Evolutionary conservation across 495 filamentous ascomycete genomes (phyloP), one percentile per base, ranked within the genome.

Genomic region (Xylaria castorea): DNA sequence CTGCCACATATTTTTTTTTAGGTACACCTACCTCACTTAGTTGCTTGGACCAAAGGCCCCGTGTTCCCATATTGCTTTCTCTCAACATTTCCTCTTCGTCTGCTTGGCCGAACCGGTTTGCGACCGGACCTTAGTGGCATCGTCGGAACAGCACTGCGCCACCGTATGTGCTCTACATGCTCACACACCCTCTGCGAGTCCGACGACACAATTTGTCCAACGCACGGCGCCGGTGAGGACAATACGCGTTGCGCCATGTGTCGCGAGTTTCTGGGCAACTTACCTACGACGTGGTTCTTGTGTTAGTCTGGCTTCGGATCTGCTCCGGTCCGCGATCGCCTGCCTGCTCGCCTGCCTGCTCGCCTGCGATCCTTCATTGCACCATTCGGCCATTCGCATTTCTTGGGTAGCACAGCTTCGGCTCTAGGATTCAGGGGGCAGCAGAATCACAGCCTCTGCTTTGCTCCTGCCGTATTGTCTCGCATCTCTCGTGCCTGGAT

Each of bases 261-360:
- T 74, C 71, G 75, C 74, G 68, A 65, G 61, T 69, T 72, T 53
- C 62, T 79, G 44, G 73, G 66, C 71, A 62, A 27, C 62, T 74
- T 71, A 68, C 71, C 75, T 74, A 75, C 58, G 74, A 79, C 71
- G 68, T 73, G 70, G 55, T 73, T 73, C 66, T 73, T 73, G 72
- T 77, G 68, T 51, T 64, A 71, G 58, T 61, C 58, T 61, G 14
- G 70, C 55, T 70, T 66, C 61, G 72, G 65, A 71, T 68, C 68
- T 70, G 72, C 71, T 18, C 57, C 32, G 42, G 57, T 67, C 57
- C 57, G 58, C 58, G 27, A 16, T 57, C 46, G 65, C 42, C 71
- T 71, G 25, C 55, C 63, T 66, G 30, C 50, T n/a, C n/a, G n/a
- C n/a, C n/a, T n/a, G n/a, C n/a, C n/a, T 55, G 25, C 27, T 42